Base-by-base conservation (phyloP, 495 filamentous ascomycete genomes). In the Articulospora tetracladia region DNA sequence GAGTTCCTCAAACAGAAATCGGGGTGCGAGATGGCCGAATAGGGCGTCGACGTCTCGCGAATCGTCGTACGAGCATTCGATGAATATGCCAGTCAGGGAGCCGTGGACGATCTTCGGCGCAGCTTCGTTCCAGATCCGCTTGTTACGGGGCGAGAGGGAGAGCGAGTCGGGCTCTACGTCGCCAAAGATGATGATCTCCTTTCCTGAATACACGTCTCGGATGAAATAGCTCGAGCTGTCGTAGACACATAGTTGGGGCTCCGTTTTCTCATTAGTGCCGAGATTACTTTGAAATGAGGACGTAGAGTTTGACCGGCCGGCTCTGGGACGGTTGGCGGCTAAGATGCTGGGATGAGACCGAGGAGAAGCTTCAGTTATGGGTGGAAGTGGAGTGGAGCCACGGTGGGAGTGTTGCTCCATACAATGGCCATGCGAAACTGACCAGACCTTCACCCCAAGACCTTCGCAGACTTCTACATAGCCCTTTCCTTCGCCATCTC, bases 191-290 rank as follows among this genome's bases (percentile, higher is more conserved):
- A 98, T 83, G 24, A 97, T 82, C 73, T 97, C 92, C 44, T 77
- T 77, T 1, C 86, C 83, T 0, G 83, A 87, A 0, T 72, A 60
- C 19, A 86, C 76, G 55, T 92, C 86, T 17, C 90, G 88, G 61
- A 98, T 84, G 72, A 98, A 97, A 71, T 90, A 98, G 0, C 89
- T 94, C 1, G 91, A 91, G 69, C 88, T 93, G 69, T 98, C 92
- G 49, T 84, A 82, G 0, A 88, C 84, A 53, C 84, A 93, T 49
- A 65, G 69, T 17, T 76, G 69, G 61, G 79, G 80, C 3, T 46
- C 26, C 44, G 11, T 27, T 15, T 58, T 23, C 25, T 36, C 32
- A 47, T 28, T 52, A 25, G 10, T 27, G 23, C 53, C 41, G 2
- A 12, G 28, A 17, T 30, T 26, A 25, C 23, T 53, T n/a, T 30